Evolutionary conservation across 345 rosid genomes (phyloP), one percentile per base, ranked within the genome.

Genomic region (Pugionium cornutum): DNA sequence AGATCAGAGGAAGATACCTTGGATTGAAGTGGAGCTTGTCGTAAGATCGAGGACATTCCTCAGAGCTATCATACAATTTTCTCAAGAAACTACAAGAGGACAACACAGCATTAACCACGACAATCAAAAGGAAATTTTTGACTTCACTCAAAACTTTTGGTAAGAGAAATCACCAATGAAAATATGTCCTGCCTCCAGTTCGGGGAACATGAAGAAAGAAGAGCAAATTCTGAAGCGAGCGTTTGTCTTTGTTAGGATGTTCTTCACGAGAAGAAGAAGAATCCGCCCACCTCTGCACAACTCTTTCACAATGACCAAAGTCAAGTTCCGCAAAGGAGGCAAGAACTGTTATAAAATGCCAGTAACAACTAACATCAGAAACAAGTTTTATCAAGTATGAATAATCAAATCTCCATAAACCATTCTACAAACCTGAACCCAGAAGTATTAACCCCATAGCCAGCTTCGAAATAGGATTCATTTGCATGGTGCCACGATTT

Each of bases 161-260:
- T 32, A 36, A 36, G 43, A 9, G 1, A 29, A 28, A 46, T 35
- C 80, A 89, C 98, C 98, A 89, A 69, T 89, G 89, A 54, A 86
- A 89, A 68, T 89, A 92, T 2, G 97, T 79, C 25, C 98, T 86
- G 35, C 98, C 97, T 69, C 98, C 98, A 6, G 98, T 92, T 69
- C 98, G 79, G 11, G 97, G 98, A 64, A 92, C 79, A 73, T 92
- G 98, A 45, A 92, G 88, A 78, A 92, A 92, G 70, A 89, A 89
- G 60, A 92, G 76, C 74, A 89, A 72, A 69, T 88, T 97, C 47
- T 65, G 78, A 44, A 92, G 85, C 10, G 73, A 80, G 70, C 83
- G 94, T 52, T 78, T 83, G 59, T 86, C 86, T 43, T 76, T 85
- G 53, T 62, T 67, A 48, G 72, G 59, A 70, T 82, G 81, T 69